Evolutionary conservation across 75 land plant species (phyloP).

Genomic region (Sequoiadendron giganteum): DNA sequence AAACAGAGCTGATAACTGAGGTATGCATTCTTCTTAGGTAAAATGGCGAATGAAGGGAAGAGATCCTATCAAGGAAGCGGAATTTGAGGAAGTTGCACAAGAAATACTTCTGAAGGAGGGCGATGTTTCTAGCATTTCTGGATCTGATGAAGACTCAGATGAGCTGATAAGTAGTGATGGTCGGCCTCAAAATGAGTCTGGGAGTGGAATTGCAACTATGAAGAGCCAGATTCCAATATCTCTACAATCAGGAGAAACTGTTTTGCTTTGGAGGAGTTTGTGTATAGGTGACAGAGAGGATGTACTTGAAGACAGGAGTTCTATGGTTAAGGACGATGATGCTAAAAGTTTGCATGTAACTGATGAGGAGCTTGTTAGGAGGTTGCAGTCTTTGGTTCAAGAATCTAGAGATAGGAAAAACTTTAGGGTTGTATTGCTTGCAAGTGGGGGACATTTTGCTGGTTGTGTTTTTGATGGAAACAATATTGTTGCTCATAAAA

Average conservation of each 20-base stretch:
- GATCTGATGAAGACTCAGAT: constrained; percentile 85
- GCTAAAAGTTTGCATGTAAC: constrained; percentile 18
- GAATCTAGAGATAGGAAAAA: constrained; percentile 45
- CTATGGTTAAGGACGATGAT: constrained; percentile 2
- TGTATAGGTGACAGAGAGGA: constrained; percentile 59
- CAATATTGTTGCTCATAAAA: constrained; percentile 79
- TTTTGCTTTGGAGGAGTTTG: constrained; percentile 68
- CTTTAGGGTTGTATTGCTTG: constrained; percentile 76
- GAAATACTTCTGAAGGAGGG: constrained; percentile 50
- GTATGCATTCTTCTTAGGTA: constrained; percentile 43
- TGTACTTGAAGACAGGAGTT: constrained; percentile 32
- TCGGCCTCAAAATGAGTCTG: background rate
- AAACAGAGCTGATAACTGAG: background rate
- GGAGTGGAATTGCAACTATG: constrained; percentile 4
- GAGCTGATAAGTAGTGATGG: constrained; percentile 10
- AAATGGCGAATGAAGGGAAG: constrained; percentile 82
- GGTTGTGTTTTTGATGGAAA: constrained; percentile 88
- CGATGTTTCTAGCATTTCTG: constrained; percentile 95
- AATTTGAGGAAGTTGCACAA: constrained; percentile 56
- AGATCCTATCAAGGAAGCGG: constrained; percentile 69
- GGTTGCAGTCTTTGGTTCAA: constrained; percentile 44
- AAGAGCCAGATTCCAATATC: constrained; percentile 45
- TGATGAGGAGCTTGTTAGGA: constrained; percentile 50
- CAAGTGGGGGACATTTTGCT: constrained; percentile 97
- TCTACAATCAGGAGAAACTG: constrained; percentile 49